Conservation (phyloP, 345 rosid genomes). For the Trapa bicornis region DNA sequence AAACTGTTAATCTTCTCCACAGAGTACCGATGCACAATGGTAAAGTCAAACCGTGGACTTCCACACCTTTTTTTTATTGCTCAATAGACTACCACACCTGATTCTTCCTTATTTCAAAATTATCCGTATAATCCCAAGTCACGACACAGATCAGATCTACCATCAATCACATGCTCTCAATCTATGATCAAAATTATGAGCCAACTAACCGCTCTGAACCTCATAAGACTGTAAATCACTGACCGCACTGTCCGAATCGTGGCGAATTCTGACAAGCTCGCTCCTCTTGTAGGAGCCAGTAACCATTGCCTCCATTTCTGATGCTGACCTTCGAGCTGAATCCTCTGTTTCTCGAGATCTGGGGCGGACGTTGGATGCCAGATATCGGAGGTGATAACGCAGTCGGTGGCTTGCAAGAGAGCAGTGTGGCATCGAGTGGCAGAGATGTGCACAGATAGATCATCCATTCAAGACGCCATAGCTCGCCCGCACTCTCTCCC, state of each 20-base stretch:
- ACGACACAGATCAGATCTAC: constrained; percentile 1
- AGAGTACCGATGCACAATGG: neutral
- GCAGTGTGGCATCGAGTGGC: constrained; percentile 3
- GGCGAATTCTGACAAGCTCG: constrained; percentile 93
- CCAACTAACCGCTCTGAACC: neutral
- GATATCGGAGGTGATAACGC: neutral
- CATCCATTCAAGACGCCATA: constrained; percentile 56
- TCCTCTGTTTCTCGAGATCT: neutral
- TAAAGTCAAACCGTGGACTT: neutral
- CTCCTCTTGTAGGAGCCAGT: constrained; percentile 98
- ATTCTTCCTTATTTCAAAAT: neutral
- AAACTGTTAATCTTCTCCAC: neutral
- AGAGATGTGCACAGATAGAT: constrained; percentile 6
- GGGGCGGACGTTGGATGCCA: neutral
- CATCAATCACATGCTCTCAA: neutral
- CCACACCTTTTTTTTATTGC: neutral
- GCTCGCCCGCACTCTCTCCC: constrained; percentile 5
- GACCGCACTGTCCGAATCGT: constrained; percentile 96
- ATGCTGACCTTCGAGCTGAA: neutral
- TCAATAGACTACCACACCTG: too few relatives aligned
- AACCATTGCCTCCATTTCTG: constrained; percentile 85
- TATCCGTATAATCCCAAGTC: neutral
- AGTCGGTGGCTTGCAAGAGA: constrained; percentile 2
- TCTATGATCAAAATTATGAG: neutral
- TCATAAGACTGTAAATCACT: constrained; percentile 17